Base-by-base conservation (phyloP, 495 filamentous ascomycete genomes). In the Penicillium canariense region DNA sequence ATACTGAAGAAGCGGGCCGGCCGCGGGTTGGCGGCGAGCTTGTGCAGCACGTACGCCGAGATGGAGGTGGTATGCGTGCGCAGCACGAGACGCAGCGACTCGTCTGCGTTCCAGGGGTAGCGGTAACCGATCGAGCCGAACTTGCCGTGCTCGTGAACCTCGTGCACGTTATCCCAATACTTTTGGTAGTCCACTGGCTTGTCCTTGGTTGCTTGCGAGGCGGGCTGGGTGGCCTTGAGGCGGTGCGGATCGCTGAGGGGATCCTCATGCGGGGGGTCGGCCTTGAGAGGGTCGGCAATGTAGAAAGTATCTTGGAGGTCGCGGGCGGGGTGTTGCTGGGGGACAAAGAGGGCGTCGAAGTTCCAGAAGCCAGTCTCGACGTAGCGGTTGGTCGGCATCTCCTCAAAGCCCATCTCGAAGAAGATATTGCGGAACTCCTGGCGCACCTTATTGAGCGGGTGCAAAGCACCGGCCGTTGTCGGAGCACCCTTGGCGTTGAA, bases 321-420 rank as follows among this genome's bases (percentile, higher is more conserved):
- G 61, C 94, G 89, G 55, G 94, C 92, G 28, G 93, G 94, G 69
- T 97, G 94, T 80, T 97, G 93, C 73, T 98, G 94, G 23, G 92
- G 92, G 20, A 98, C 91, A 75, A 91, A 97, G 52, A 98, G 91
- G 36, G 91, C 85, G 61, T 97, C 94, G 70, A 97, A 97, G 73
- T 97, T 97, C 88, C 93, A 98, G 85, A 97, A 96, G 34, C 92
- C 92, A 18, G 90, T 92, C 77, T 98, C 94, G 54, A 97, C 91
- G 68, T 85, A 94, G 62, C 86, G 86, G 61, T 73, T 74, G 57
- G 71, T 77, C 17, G 73, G 68, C 72, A 70, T 71, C 48, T 78
- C 77, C 65, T 75, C 72, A 63, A 79, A 79, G 30, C 76, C 76
- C 76, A 79, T 79, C 42, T 95, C 91, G 72, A 98, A 98, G 84